These are phyloP conservation scores for Taphrina confusa DNA, from an alignment of 1,139 yeast genomes.

Conservation along the genomic window DNA sequence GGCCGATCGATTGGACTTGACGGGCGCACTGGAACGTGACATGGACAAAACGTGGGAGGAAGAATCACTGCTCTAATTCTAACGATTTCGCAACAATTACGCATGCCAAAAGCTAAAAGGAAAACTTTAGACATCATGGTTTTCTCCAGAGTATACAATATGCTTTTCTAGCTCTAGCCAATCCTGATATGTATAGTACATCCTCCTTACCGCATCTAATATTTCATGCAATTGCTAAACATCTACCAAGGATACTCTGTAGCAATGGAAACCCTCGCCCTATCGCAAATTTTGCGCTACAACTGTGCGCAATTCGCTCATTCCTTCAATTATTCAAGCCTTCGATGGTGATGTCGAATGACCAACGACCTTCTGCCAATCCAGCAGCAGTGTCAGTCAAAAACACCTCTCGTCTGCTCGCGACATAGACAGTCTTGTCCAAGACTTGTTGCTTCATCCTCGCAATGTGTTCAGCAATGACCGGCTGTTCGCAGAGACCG, in stretches of 20 bases:
- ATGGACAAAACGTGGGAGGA: slow-evolving; percentile 14
- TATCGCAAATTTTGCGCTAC: neutral
- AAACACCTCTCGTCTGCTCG: slow-evolving; percentile 45
- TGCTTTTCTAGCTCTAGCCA: too few relatives aligned
- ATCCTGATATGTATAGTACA: too few relatives aligned
- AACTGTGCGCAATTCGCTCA: neutral
- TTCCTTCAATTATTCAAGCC: neutral
- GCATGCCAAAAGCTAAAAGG: too few relatives aligned
- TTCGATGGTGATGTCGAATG: slow-evolving; percentile 38
- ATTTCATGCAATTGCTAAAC: slow-evolving; percentile 2
- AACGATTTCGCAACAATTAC: too few relatives aligned
- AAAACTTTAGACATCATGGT: too few relatives aligned
- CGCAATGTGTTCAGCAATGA: slow-evolving; percentile 44
- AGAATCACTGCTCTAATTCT: slow-evolving; percentile 1
- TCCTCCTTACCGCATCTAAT: too few relatives aligned
- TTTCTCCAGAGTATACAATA: too few relatives aligned
- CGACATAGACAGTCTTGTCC: slow-evolving; percentile 49
- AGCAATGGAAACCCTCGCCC: too few relatives aligned
- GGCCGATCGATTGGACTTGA: slow-evolving; percentile 15
- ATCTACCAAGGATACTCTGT: too few relatives aligned
- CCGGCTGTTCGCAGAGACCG: slow-evolving; percentile 56
- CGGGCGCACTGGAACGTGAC: slow-evolving; percentile 21
- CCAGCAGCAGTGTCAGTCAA: slow-evolving; percentile 48
- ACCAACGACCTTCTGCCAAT: slow-evolving; percentile 47
- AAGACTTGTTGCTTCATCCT: slow-evolving; percentile 45